Evolutionary conservation across 2,329 filamentous ascomycete genomes (phyloP).

Genomic region (Sarocladiaceae sp.): DNA sequence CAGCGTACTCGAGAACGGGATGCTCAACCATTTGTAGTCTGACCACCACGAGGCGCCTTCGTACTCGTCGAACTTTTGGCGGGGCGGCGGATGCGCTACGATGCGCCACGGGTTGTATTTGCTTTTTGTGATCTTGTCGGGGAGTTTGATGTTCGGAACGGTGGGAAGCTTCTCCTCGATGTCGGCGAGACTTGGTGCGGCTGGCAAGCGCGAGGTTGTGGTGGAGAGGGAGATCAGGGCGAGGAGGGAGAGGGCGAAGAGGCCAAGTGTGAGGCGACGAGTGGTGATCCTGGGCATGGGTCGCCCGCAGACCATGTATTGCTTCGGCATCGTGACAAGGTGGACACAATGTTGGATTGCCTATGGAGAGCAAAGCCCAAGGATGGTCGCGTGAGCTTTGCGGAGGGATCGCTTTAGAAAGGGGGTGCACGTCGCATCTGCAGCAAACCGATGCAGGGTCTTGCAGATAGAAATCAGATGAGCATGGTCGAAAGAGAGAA

Average conservation of each 20-base stretch:
- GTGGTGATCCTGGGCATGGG: slow-evolving; percentile 44
- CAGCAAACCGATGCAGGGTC: no score
- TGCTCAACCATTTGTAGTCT: slow-evolving; percentile 81
- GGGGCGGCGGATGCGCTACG: slow-evolving; percentile 63
- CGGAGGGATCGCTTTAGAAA: no score
- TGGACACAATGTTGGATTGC: no score
- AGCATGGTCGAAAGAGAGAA: no score
- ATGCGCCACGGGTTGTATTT: slow-evolving; percentile 61
- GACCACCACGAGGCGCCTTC: slow-evolving; percentile 79
- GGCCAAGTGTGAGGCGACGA: slow-evolving; percentile 45
- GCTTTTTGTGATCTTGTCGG: slow-evolving; percentile 33
- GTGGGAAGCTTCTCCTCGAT: slow-evolving; percentile 22
- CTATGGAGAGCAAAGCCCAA: no score
- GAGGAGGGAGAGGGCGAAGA: slow-evolving; percentile 45
- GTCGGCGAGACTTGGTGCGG: slow-evolving; percentile 41
- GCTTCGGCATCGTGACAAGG: slow-evolving; percentile 23
- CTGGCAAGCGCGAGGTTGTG: slow-evolving; percentile 41
- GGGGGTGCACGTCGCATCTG: no score
- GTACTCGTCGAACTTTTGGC: slow-evolving; percentile 71
- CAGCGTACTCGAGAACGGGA: slow-evolving; percentile 75
- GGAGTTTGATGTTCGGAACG: slow-evolving; percentile 37
- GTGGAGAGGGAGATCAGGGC: slow-evolving; percentile 49
- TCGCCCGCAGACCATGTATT: slow-evolving; percentile 35
- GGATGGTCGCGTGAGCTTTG: no score
- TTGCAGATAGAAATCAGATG: no score